Base-by-base conservation (phyloP, 495 filamentous ascomycete species). In the Penicillium flavigenum region DNA sequence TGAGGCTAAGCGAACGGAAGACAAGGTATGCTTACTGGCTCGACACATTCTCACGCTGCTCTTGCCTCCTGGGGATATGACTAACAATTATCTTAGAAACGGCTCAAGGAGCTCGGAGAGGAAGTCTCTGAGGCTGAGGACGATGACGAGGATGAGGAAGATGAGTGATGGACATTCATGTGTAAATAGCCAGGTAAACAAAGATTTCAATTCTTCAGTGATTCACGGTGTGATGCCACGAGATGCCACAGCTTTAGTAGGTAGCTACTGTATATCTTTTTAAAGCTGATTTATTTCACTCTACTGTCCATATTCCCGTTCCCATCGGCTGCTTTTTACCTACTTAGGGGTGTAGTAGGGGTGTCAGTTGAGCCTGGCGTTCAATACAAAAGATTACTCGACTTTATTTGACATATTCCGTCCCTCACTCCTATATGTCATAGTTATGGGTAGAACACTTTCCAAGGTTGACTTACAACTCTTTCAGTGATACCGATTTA, bases 101-200 rank as follows among this genome's bases (percentile, higher is more conserved):
- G 85, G 45, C 78, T 96, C 39, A 87, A 86, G 71, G 84, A 80
- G 17, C 69, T 92, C 17, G 89, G 90, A 6, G 81, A 89, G 58
- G 80, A 79, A 56, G 83, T 93, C 10, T 91, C 90, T 1, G 91
- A 96, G 62, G 88, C 75, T 22, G 90, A 92, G 55, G 90, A 89
- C 10, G 88, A 86, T 0, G 86, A 86, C 3, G 83, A 82, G 0
- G 83, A 84, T 0, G 82, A 83, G 11, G 85, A 82, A 0, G 79
- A 82, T 3, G 74, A 80, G 34, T 77, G 76, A 27, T 71, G 55
- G 41, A 41, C 24, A 14, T 36, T 17, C 27, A 47, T 17, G 51
- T 12, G 46, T 63, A 60, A 49, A 63, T 60, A 66, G 47, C 56
- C 16, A 58, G 24, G 39, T 16, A 51, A 47, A 39, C 6, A 14